These are phyloP conservation scores for Saraca asoca DNA, from an alignment of 331 rosid genomes.

Conservation along the genomic window DNA sequence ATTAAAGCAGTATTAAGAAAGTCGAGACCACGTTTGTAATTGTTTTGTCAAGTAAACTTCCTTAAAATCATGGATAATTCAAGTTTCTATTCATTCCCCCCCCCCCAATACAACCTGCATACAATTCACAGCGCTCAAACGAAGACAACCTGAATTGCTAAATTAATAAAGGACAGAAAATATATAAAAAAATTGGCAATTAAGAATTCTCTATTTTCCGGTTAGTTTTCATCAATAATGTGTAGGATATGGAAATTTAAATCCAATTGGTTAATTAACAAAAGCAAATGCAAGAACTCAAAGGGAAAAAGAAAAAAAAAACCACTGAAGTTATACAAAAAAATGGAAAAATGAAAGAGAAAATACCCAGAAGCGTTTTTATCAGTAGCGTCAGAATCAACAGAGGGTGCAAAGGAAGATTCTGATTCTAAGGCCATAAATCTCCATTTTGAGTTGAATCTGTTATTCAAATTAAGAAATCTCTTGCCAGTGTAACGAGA, in stretches of 20 bases:
- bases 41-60: not conserved
- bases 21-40: not conserved
- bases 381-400: constrained; percentile 61
- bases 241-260: not conserved
- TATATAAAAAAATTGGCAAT: not conserved
- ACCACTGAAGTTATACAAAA: not conserved
- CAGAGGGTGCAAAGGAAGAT: constrained; percentile 67
- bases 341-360: not conserved
- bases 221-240: not conserved
- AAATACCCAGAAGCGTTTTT: constrained; percentile 60
- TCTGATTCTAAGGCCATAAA: constrained; percentile 60
- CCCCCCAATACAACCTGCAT: not conserved
- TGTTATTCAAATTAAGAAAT: constrained; percentile 28
- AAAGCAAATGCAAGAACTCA: not conserved
- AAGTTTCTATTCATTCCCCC: not conserved
- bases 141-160: not conserved
- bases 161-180: not conserved
- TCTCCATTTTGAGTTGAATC: constrained; percentile 47
- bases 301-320: not conserved
- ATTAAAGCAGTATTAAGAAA: not conserved
- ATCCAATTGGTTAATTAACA: not conserved
- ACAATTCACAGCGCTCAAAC: constrained; percentile 4
- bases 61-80: not conserved
- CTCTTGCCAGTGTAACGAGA: constrained; percentile 32
- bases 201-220: not conserved